These are phyloP conservation scores for Pyrenula massariospora DNA, from an alignment of 495 filamentous ascomycete species.

Conservation along the genomic window DNA sequence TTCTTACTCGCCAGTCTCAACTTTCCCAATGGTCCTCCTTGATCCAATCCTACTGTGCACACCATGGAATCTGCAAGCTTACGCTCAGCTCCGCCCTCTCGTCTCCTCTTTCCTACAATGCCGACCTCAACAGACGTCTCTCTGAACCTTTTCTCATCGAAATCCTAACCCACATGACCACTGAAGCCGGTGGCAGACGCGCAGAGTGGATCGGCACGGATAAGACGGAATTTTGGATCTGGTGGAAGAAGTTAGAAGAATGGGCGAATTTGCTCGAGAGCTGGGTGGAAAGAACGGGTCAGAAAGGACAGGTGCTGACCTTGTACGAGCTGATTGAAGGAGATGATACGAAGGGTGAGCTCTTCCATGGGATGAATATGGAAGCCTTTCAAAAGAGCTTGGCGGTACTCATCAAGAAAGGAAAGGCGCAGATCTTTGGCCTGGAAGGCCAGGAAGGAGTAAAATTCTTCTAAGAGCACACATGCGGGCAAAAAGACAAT, in stretches of 20 bases:
- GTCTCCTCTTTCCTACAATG: constrained; percentile 46
- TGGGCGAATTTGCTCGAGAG: constrained; percentile 54
- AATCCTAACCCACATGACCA: constrained; percentile 63
- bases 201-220: constrained; percentile 54
- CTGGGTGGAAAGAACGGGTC: constrained; percentile 64
- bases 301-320: constrained; percentile 62
- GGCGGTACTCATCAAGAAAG: constrained; percentile 67
- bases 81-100: constrained; percentile 49
- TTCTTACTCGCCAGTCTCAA: constrained; percentile 61
- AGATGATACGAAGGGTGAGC: constrained; percentile 46
- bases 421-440: constrained; percentile 90
- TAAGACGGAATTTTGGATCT: constrained; percentile 46
- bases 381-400: constrained; percentile 72
- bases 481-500: too few species aligned
- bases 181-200: constrained; percentile 39
- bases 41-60: constrained; percentile 71
- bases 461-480: constrained; percentile 81
- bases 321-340: constrained; percentile 65
- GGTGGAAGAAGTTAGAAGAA: constrained; percentile 60
- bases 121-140: constrained; percentile 41
- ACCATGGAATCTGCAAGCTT: constrained; percentile 62
- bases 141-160: constrained; percentile 47
- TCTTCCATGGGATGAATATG: constrained; percentile 80
- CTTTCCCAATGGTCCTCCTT: constrained; percentile 75
- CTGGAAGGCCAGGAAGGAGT: constrained; percentile 74